phyloP scores from a whole-genome alignment of 768 basidiomycete species.

The Calocera viscosa region DNA sequence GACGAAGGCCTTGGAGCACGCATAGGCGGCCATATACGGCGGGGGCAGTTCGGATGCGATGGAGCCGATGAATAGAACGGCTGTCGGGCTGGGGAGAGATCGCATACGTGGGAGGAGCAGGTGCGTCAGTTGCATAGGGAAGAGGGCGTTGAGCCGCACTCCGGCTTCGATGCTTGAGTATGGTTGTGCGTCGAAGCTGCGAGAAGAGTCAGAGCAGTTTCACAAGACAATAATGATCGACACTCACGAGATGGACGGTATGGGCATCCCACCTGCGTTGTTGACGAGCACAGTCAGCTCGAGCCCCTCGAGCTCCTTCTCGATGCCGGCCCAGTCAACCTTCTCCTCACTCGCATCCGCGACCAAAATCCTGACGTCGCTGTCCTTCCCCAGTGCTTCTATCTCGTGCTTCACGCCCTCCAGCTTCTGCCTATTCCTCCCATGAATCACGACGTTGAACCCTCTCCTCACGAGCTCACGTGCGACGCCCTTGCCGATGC shows the following conservation, averaged over 20 bases:
- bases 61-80: slow-evolving; percentile 1
- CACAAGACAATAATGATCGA: too few species aligned
- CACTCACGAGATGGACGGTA: not conserved
- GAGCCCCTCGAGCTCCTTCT: not conserved
- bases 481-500: too few species aligned
- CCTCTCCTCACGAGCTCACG: too few species aligned
- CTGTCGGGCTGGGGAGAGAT: not conserved
- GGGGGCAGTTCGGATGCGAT: slow-evolving; percentile 2
- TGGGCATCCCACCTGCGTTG: slow-evolving; percentile 1
- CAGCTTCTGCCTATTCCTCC: too few species aligned
- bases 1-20: not conserved
- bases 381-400: too few species aligned
- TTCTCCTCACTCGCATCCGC: not conserved
- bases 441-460: too few species aligned
- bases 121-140: not conserved
- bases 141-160: not conserved
- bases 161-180: not conserved
- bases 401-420: too few species aligned
- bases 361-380: not conserved
- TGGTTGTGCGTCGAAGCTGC: not conserved
- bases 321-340: not conserved
- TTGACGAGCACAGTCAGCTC: not conserved
- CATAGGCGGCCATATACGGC: not conserved
- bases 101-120: not conserved
- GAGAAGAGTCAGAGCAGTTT: not conserved